These are phyloP conservation scores for Physocladia obscura DNA, from an alignment of 192 early-diverging fungal genomes.

Conservation along the genomic window DNA sequence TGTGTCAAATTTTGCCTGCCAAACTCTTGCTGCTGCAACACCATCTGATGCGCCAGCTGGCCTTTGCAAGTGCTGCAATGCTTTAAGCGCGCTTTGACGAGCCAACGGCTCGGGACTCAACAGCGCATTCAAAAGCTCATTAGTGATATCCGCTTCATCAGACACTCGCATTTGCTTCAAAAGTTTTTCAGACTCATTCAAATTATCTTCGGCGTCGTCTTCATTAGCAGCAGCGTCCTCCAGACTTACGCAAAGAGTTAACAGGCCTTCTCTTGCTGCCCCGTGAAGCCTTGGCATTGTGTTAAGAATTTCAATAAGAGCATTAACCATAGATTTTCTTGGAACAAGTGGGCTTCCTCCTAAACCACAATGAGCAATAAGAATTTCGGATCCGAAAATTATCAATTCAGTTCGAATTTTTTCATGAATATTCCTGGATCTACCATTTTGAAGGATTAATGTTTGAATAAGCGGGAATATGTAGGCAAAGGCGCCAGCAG, in stretches of 20 bases:
- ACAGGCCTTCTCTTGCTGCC: constrained; percentile 40
- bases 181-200: constrained; percentile 35
- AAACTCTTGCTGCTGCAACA: constrained; percentile 67
- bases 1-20: constrained; percentile 68
- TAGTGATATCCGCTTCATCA: constrained; percentile 49
- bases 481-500: constrained; percentile 38
- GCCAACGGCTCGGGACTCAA: constrained; percentile 67
- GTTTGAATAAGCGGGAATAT: constrained; percentile 48
- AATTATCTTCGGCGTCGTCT: constrained; percentile 29
- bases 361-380: constrained; percentile 44
- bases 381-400: constrained; percentile 42
- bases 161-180: not conserved
- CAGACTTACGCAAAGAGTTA: constrained; percentile 37
- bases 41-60: constrained; percentile 41
- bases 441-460: constrained; percentile 39
- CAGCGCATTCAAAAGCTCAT: constrained; percentile 61
- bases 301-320: constrained; percentile 40
- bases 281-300: constrained; percentile 43
- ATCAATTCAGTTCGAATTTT: constrained; percentile 41
- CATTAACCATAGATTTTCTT: constrained; percentile 34
- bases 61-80: constrained; percentile 53
- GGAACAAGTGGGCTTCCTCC: constrained; percentile 30
- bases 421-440: constrained; percentile 40
- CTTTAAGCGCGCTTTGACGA: constrained; percentile 63
- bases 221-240: constrained; percentile 34